Conservation (phyloP, 2,329 filamentous ascomycete genomes). For the Drechslerella dactyloides region DNA sequence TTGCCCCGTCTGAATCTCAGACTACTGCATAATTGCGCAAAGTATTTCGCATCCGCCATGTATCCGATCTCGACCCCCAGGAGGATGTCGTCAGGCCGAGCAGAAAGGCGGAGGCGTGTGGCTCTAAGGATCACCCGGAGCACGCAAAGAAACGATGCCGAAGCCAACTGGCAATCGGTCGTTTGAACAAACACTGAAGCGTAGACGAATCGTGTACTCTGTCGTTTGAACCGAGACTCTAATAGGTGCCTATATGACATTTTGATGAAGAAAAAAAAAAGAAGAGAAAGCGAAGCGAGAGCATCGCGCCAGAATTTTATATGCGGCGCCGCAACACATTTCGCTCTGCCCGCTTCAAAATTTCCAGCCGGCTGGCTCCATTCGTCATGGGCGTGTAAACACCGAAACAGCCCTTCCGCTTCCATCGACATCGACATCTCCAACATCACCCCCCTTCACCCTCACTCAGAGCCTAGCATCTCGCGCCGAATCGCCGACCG, state of each 20-base stretch:
- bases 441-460: not conserved
- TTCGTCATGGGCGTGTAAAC: constrained; percentile 62
- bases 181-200: constrained; percentile 88
- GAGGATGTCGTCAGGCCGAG: constrained; percentile 49
- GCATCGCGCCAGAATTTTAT: constrained; percentile 53
- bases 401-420: constrained; percentile 27
- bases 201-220: constrained; percentile 43
- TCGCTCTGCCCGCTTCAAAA: constrained; percentile 61
- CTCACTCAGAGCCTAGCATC: constrained; percentile 10
- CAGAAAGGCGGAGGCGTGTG: constrained; percentile 49
- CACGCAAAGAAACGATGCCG: constrained; percentile 75
- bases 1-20: not conserved
- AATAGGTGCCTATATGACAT: constrained; percentile 83
- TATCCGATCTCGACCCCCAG: constrained; percentile 51
- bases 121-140: constrained; percentile 89
- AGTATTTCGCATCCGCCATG: constrained; percentile 49
- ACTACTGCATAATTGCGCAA: not conserved
- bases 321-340: constrained; percentile 46
- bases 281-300: constrained; percentile 57
- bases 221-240: constrained; percentile 97
- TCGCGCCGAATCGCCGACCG: not conserved
- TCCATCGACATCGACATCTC: constrained; percentile 18
- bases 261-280: constrained; percentile 61
- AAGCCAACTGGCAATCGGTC: constrained; percentile 63
- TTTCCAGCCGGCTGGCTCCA: constrained; percentile 67